phyloP scores from a whole-genome alignment of 805 yeast genomes.

The Candida xyloterini region DNA sequence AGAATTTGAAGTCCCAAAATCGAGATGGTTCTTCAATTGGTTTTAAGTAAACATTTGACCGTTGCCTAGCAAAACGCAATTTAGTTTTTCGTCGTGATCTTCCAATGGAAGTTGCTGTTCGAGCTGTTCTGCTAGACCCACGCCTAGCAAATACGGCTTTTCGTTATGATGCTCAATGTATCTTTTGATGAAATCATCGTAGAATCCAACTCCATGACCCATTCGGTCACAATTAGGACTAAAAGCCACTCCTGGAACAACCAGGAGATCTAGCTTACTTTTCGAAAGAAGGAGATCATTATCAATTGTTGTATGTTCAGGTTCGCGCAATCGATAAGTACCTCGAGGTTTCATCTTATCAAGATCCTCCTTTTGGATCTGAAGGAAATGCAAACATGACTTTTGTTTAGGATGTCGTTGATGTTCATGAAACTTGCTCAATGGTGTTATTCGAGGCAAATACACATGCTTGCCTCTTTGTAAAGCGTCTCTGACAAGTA shows the following conservation, averaged over 20 bases:
- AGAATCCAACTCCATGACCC: slow-evolving; percentile 94
- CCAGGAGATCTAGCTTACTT: slow-evolving; percentile 55
- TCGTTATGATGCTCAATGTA: slow-evolving; percentile 36
- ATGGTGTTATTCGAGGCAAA: slow-evolving; percentile 46
- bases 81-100: slow-evolving; percentile 59
- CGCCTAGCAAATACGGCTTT: slow-evolving; percentile 52
- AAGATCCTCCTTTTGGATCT: slow-evolving; percentile 44
- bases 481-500: slow-evolving; percentile 52
- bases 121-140: slow-evolving; percentile 65
- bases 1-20: slow-evolving; percentile 29
- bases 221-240: slow-evolving; percentile 47
- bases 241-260: slow-evolving; percentile 88
- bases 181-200: slow-evolving; percentile 69
- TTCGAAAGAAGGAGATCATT: slow-evolving; percentile 19
- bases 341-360: slow-evolving; percentile 60
- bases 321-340: slow-evolving; percentile 65
- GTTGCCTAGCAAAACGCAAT: slow-evolving; percentile 46
- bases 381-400: slow-evolving; percentile 56
- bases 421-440: slow-evolving; percentile 29
- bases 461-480: slow-evolving; percentile 46
- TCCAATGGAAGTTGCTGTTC: slow-evolving; percentile 44
- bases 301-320: slow-evolving; percentile 32
- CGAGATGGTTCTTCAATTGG: slow-evolving; percentile 5
- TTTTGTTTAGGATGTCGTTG: slow-evolving; percentile 30
- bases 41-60: slow-evolving; percentile 7